These are phyloP conservation scores for Neckera pumila DNA, from an alignment of 225 moss, liverwort and hornwort species.

Conservation along the genomic window DNA sequence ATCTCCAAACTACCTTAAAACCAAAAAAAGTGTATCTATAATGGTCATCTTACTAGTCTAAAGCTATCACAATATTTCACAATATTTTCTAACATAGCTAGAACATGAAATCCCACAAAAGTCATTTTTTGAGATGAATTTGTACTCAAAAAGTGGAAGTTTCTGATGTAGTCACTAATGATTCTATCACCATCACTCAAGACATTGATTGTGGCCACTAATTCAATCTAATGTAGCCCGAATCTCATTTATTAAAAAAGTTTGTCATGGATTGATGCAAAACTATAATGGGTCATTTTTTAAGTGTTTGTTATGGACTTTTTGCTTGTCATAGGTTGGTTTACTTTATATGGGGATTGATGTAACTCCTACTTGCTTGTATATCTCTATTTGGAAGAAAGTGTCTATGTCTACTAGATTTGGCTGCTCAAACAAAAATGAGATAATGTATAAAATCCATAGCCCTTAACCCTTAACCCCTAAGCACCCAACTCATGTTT, in stretches of 20 bases:
- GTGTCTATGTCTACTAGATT: neutral
- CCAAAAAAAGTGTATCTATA: neutral
- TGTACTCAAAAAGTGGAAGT: neutral
- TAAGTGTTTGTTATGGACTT: rapidly evolving
- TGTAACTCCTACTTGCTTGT: rapidly evolving
- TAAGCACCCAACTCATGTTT: no score
- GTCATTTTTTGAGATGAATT: neutral
- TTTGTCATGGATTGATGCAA: rapidly evolving
- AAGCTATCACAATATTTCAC: neutral
- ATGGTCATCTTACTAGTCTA: neutral
- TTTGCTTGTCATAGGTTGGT: rapidly evolving
- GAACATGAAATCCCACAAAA: neutral
- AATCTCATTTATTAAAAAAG: neutral
- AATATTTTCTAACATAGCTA: neutral
- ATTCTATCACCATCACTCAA: neutral
- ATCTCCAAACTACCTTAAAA: rapidly evolving
- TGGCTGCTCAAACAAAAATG: neutral
- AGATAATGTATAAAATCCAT: neutral
- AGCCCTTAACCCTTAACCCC: neutral
- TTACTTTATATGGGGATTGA: neutral
- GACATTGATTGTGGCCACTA: neutral
- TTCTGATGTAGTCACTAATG: neutral
- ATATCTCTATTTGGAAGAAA: neutral
- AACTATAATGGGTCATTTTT: rapidly evolving
- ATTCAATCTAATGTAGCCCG: neutral